Base-by-base conservation (phyloP, 257 asterid genomes). In the Cynanchum wilfordii region DNA sequence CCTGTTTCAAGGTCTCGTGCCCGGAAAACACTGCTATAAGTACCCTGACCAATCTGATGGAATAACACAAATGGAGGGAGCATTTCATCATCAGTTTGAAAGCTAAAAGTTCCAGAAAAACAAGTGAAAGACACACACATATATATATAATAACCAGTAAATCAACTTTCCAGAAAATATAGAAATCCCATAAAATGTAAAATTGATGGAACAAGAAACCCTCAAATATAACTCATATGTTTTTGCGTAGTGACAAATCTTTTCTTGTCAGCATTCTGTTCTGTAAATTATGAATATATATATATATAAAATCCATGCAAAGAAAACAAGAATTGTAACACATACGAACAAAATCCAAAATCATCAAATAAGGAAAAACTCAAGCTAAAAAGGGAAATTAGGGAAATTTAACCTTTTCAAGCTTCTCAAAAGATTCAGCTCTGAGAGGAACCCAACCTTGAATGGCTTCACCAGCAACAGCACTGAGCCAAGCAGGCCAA, bases 401-500 rank as follows among this genome's bases (percentile, higher is more conserved):
- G 62, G 30, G 19, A 24, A 36, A 9, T 2, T 49, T 62, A 65
- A 90, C 98, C 97, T 93, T 93, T 78, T 93, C 98, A 24, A 90
- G 97, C 79, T 93, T 93, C 84, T 93, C 93, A 72, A 80, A 93
- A 20, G 91, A 85, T 76, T 93, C 98, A 2, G 96, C 88, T 74
- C 76, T 79, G n/a, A 86, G 94, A 0, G 97, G 97, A 63, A 89
- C 88, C 97, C 97, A 93, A 7, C 98, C 98, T 40, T 93, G 95
- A 80, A 93, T 89, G 68, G 98, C 96, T 85, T 93, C 98, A 16
- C 95, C 90, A 63, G 98, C 98, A 71, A 93, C 97, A 78, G 93
- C 95, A 81, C 86, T 87, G 76, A 93, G 92, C 98, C 98, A 93
- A 80, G 90, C 88, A 71, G 97, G 98, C 98, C 98, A 92, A 6